Percentiles rank a stretch among this genome's conserved stretches.
Conservation (phyloP, 2,329 filamentous ascomycete species). For the Phyllosticta citrichinensis region DNA sequence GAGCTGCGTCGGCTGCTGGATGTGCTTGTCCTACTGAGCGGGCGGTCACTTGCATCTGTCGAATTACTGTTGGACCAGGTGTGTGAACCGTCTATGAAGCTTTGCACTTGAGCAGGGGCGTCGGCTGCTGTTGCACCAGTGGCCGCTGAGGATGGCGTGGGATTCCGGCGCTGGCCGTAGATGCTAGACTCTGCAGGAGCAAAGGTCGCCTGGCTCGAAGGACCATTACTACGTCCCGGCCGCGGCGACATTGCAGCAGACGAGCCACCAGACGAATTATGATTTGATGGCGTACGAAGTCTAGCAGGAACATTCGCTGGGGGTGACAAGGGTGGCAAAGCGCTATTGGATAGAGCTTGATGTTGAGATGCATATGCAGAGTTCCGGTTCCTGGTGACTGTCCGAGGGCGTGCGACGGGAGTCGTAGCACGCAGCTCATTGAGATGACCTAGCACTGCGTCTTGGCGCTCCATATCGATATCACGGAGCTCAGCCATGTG, state of each 20-base stretch:
- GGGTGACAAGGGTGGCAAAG: constrained; percentile 12
- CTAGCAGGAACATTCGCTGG: constrained; percentile 18
- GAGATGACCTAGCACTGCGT: constrained; percentile 22
- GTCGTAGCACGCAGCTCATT: constrained; percentile 28
- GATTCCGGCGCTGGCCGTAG: neutral
- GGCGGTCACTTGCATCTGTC: neutral
- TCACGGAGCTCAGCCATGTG: constrained; percentile 27
- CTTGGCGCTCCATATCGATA: constrained; percentile 22
- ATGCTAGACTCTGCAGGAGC: neutral
- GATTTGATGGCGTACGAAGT: constrained; percentile 25
- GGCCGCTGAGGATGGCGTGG: neutral
- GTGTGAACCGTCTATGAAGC: neutral
- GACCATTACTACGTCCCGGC: constrained; percentile 20
- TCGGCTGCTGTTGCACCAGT: constrained; percentile 1
- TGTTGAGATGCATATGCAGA: constrained; percentile 19
- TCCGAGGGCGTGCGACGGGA: constrained; percentile 29
- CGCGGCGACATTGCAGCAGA: constrained; percentile 4
- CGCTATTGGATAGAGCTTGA: constrained; percentile 19
- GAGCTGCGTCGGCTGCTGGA: constrained; percentile 4
- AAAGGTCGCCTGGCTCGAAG: constrained; percentile 20
- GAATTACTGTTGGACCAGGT: neutral
- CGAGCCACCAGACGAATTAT: constrained; percentile 15
- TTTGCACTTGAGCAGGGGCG: neutral
- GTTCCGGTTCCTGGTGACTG: constrained; percentile 27
- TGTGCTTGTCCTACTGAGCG: neutral